Percentiles rank a stretch among this genome's conserved stretches.
phyloP scores from a whole-genome alignment of 2,329 filamentous ascomycete genomes.

The Aplosporella prunicola region DNA sequence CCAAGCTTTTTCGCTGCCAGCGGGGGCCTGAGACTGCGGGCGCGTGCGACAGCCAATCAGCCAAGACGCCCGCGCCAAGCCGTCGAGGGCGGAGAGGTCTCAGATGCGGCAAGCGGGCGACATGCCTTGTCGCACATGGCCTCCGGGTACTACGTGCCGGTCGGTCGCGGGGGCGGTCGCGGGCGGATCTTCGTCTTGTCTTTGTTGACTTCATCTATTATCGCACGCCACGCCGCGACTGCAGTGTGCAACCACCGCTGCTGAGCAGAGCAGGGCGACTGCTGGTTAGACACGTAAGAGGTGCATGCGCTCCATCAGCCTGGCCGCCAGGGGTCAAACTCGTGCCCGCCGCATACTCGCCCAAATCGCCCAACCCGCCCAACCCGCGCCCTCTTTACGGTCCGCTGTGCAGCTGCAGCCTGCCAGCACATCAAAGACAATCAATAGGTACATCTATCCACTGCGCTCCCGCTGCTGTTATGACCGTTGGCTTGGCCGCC shows the following conservation, averaged over 20 bases:
- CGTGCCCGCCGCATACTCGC: slow-evolving; percentile 30
- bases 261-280: slow-evolving; percentile 8
- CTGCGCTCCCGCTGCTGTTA: slow-evolving; percentile 17
- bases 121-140: no score
- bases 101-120: no score
- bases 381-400: slow-evolving; percentile 31
- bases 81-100: no score
- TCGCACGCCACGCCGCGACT: background rate
- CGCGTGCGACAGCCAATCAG: no score
- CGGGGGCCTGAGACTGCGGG: no score
- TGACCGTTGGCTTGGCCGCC: background rate
- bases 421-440: slow-evolving; percentile 32
- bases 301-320: slow-evolving; percentile 12
- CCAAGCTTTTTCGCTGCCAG: no score
- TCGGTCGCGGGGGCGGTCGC: no score
- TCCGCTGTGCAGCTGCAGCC: slow-evolving; percentile 25
- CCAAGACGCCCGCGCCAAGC: no score
- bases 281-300: slow-evolving; percentile 9
- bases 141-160: no score
- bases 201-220: background rate
- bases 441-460: slow-evolving; percentile 13
- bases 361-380: slow-evolving; percentile 28
- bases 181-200: no score
- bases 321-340: slow-evolving; percentile 26
- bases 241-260: background rate